Percentiles rank a stretch among this genome's conserved stretches.
Evolutionary conservation across 2,329 filamentous ascomycete species (phyloP).

Genomic region (Arthrobotrys sphaeroides): DNA sequence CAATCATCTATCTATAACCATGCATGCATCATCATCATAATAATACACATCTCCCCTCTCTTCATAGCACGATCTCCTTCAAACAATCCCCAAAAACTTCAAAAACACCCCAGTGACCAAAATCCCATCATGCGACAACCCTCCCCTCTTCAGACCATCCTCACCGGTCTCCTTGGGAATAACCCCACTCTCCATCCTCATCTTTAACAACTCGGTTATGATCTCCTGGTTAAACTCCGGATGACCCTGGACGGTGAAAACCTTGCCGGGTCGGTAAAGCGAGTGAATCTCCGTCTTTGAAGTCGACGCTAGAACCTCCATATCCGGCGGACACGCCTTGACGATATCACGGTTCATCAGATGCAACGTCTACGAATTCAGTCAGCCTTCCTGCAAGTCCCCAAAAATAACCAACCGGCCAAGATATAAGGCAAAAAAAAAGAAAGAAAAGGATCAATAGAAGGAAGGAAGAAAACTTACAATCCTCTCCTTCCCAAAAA

Average conservation of each 20-base stretch:
- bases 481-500: slow-evolving; percentile 72
- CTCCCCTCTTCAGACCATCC: slow-evolving; percentile 74
- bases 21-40: too few species aligned
- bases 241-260: slow-evolving; percentile 85
- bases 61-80: too few species aligned
- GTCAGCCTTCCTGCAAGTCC: slow-evolving; percentile 2
- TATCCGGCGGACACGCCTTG: slow-evolving; percentile 68
- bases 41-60: too few species aligned
- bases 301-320: slow-evolving; percentile 72
- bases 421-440: too few species aligned
- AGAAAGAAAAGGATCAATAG: neutral
- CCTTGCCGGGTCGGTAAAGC: slow-evolving; percentile 73
- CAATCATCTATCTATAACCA: neutral
- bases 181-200: slow-evolving; percentile 73
- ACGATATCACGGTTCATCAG: slow-evolving; percentile 90
- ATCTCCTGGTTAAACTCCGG: slow-evolving; percentile 82
- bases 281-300: slow-evolving; percentile 76
- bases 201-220: slow-evolving; percentile 73
- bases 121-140: slow-evolving; percentile 80
- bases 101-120: slow-evolving; percentile 77
- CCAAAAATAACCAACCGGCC: too few species aligned
- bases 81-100: slow-evolving; percentile 71
- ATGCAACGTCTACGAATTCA: slow-evolving; percentile 70
- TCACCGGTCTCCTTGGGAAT: slow-evolving; percentile 75
- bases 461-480: slow-evolving; percentile 17